Evolutionary conservation across 192 early-diverging fungal species (phyloP), one percentile per base, ranked within the genome.

Genomic region (Coemansia sp.): DNA sequence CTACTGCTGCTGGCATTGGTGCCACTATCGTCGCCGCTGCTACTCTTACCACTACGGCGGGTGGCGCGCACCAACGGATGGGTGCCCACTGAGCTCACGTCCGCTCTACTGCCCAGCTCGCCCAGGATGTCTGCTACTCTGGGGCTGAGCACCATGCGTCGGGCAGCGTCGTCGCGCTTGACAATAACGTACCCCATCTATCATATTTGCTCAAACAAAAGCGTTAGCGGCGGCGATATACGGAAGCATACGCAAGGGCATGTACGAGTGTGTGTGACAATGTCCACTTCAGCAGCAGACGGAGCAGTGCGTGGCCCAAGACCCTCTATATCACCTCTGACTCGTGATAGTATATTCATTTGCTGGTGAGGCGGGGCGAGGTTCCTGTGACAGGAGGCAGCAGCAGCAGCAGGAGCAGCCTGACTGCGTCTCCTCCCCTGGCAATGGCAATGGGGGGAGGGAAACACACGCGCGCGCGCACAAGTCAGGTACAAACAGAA

Each of bases 141-240:
- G 8, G 81, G 70, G 52, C 81, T 84, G 40, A 84, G 76, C 58
- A 76, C 62, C 12, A 72, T 49, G 47, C 76, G 70, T 44, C 70
- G 64, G 70, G 68, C 66, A 33, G 53, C 65, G 24, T 79, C 76
- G 73, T 84, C 76, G 24, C 81, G 74, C 69, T 79, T 84, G 31
- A 79, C 81, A 41, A 84, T 67, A 11, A 84, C 73, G 41, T 79
- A 84, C 7, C 81, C 81, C 62, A 84, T 75, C 81, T 84, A 84
- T 40, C 55, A 27, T 46, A 20, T 33, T 18, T 18, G 40, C 16
- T 27, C 43, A 34, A 57, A 3, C 9, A 13, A 47, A 44, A 11
- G 36, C 2, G 33, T 66, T 66, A 68, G 66, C 66, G 55, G 66
- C 66, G 55, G 47, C 46, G 41, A 16, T 2, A 46, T 52, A 33